These are phyloP conservation scores for Pyricularia sp. DNA, from an alignment of 2,329 filamentous ascomycete species.

Conservation along the genomic window DNA sequence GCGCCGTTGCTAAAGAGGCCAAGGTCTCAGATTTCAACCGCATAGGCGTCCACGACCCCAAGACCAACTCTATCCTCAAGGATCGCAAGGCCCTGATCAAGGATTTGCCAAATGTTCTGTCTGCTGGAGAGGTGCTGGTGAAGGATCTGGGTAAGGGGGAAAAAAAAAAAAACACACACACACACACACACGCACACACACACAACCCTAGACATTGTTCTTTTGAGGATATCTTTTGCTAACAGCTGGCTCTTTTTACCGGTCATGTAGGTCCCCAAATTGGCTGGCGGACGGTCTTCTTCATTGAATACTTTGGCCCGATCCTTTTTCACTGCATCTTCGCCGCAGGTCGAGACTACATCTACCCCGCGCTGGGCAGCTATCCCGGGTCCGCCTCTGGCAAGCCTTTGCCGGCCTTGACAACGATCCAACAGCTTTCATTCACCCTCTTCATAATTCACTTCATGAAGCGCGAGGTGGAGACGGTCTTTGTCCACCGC, in stretches of 20 bases:
- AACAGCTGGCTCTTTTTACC: not conserved
- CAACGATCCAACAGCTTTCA: slow-evolving; percentile 57
- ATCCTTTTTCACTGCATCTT: slow-evolving; percentile 72
- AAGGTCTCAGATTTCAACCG: slow-evolving; percentile 45
- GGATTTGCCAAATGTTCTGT: slow-evolving; percentile 33
- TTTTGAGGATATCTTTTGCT: not conserved
- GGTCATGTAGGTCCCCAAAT: slow-evolving; percentile 61
- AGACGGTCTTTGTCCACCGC: slow-evolving; percentile 88
- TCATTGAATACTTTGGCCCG: slow-evolving; percentile 90
- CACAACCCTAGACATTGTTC: not conserved
- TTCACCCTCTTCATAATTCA: slow-evolving; percentile 66
- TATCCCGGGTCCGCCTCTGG: slow-evolving; percentile 24
- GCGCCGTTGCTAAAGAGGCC: slow-evolving; percentile 35
- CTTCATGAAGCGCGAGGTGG: slow-evolving; percentile 89
- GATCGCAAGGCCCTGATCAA: slow-evolving; percentile 42
- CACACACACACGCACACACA: no score
- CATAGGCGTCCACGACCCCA: slow-evolving; percentile 47
- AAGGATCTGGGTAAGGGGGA: slow-evolving; percentile 74
- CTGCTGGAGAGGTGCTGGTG: slow-evolving; percentile 54
- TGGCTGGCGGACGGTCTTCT: slow-evolving; percentile 83
- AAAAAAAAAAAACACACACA: no score
- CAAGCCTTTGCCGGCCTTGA: slow-evolving; percentile 32
- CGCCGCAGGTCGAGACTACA: slow-evolving; percentile 57
- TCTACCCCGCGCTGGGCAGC: slow-evolving; percentile 38
- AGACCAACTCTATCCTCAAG: slow-evolving; percentile 49